phyloP scores from a whole-genome alignment of 2,329 filamentous ascomycete species.

The Ambrosiella cleistominuta region DNA sequence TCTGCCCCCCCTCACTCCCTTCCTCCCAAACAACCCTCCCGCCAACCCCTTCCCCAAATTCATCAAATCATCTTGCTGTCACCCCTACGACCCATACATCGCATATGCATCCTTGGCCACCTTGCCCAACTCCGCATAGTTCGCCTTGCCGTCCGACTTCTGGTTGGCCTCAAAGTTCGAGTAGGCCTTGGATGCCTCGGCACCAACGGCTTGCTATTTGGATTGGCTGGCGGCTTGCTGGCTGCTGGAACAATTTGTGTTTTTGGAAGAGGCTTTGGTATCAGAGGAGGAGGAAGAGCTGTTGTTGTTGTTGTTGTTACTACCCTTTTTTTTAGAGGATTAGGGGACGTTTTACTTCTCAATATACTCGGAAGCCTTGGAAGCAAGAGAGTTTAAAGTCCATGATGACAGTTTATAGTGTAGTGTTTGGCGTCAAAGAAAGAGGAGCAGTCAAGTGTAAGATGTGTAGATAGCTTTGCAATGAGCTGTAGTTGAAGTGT shows the following conservation, averaged over 20 bases:
- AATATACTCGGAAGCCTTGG: conserved; percentile 15
- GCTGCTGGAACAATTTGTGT: neutral
- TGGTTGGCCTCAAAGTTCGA: conserved; percentile 10
- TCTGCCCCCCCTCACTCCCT: neutral
- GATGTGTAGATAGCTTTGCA: no score
- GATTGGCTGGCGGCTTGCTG: neutral
- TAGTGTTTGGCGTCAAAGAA: neutral
- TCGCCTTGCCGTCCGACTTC: conserved; percentile 10
- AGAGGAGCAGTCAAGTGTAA: neutral
- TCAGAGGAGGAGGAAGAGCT: neutral
- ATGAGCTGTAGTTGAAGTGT: no score
- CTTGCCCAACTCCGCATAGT: conserved; percentile 13
- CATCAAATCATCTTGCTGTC: conserved; percentile 13
- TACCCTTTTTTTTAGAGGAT: conserved; percentile 3
- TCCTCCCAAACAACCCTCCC: conserved; percentile 7
- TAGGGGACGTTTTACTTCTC: conserved; percentile 9
- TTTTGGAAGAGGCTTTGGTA: neutral
- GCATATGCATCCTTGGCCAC: conserved; percentile 18
- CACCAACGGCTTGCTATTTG: conserved; percentile 13
- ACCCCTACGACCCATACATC: conserved; percentile 16
- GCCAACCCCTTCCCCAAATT: conserved; percentile 13
- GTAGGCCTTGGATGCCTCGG: conserved; percentile 12
- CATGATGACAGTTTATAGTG: conserved; percentile 14
- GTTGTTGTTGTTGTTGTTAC: conserved; percentile 2
- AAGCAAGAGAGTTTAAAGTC: conserved; percentile 16